Conservation (phyloP, 345 rosid genomes). For the Kandelia obovata region DNA sequence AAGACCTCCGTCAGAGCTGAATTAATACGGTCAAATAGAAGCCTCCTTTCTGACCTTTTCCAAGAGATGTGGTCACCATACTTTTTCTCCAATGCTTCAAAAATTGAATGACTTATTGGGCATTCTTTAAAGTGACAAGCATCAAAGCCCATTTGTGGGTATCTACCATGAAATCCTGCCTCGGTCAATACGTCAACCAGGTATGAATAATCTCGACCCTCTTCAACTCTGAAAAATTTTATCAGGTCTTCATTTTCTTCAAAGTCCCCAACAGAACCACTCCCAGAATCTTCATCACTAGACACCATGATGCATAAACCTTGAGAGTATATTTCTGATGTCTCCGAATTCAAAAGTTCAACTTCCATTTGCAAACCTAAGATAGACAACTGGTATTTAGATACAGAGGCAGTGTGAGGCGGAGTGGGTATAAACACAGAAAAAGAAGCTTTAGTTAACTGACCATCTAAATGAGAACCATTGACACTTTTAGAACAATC, state of each 20-base stretch:
- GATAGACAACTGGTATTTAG: not conserved
- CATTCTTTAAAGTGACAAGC: slow-evolving; percentile 28
- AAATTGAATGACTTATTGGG: slow-evolving; percentile 40
- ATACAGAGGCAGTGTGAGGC: not conserved
- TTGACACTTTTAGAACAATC: slow-evolving; percentile 29
- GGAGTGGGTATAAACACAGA: not conserved
- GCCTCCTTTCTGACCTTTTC: slow-evolving; percentile 69
- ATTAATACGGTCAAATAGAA: slow-evolving; percentile 67
- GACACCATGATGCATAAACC: slow-evolving; percentile 53
- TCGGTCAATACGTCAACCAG: slow-evolving; percentile 56
- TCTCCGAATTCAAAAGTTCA: slow-evolving; percentile 50
- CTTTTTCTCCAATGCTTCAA: slow-evolving; percentile 76
- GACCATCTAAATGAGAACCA: slow-evolving; percentile 37
- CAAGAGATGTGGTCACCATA: slow-evolving; percentile 55
- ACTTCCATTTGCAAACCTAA: slow-evolving; percentile 44
- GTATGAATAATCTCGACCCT: slow-evolving; percentile 61
- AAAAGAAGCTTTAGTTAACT: slow-evolving; percentile 17
- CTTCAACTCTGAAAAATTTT: slow-evolving; percentile 29
- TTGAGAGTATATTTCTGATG: slow-evolving; percentile 46
- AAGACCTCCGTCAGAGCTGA: slow-evolving; percentile 44
- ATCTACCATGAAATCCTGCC: slow-evolving; percentile 42
- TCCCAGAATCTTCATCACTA: slow-evolving; percentile 51
- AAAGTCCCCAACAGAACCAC: slow-evolving; percentile 18
- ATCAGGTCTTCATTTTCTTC: slow-evolving; percentile 32
- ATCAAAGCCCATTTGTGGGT: slow-evolving; percentile 14